Evolutionary conservation across 2,329 filamentous ascomycete genomes (phyloP), one percentile per base, ranked within the genome.

Genomic region (Arthroderma uncinatum): DNA sequence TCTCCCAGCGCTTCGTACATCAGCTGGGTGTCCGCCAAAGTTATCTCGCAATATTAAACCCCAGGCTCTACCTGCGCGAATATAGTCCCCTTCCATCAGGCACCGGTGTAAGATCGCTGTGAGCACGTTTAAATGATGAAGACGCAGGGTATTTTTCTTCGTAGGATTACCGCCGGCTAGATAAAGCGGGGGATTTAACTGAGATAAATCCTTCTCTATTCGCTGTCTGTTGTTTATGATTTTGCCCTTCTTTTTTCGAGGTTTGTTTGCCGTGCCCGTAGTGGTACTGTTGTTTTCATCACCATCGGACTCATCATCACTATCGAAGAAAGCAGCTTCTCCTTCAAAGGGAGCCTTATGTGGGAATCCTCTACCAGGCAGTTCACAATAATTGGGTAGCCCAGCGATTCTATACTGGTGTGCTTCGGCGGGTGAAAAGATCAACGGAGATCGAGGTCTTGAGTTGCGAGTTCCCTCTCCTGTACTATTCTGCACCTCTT

Each of bases 41-140:
- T 78, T 80, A 50, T 82, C 78, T 53, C 85, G 80, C 50, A 90
- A 68, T 33, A 95, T 77, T 62, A 95, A 73, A 0, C 82, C 85
- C 78, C 89, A 92, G 0, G 87, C 86, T 59, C 87, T 78, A 53
- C 81, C 81, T 0, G 91, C 90, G 40, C 86, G 83, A 1, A 76
- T 62, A 59, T 89, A 84, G 65, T 94, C 86, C 33, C 83, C 81
- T 60, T 82, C 76, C 28, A 85, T 78, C 40, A 96, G 77, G 65
- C 85, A 88, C 36, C 81, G 81, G 69, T 93, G 85, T 63, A 93
- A 73, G 16, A 91, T 76, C 2, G 84, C 78, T 1, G 83, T 83
- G 57, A 95, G 72, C 9, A 84, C 80, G 57, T 80, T 77, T 4
- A 92, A 70, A 70, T 91, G 85, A 16, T 73, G 74, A 25, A 73